Evolutionary conservation across 139 green algal species (phyloP), one percentile per base, ranked within the genome.

Genomic region (Micractinium sp.): DNA sequence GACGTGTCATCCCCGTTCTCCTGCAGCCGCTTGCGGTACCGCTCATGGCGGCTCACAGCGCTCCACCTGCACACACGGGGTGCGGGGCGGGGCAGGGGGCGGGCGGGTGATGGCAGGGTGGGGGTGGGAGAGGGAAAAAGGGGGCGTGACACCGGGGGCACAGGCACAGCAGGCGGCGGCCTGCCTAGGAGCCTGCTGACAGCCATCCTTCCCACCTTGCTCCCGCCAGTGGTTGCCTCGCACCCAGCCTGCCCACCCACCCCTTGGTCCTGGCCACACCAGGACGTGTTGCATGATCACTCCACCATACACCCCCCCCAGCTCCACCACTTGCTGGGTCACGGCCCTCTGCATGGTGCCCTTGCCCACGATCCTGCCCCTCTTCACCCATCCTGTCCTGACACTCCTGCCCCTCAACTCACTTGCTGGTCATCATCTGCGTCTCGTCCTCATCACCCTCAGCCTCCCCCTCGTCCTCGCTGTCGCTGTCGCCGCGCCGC

Each of bases 1-100:
- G 86, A 78, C 3, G 29, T 78, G 80, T 93, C 93, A 19, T 95
- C 92, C 22, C 94, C 94, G 3, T 90, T 90, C 29, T 95, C 94
- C 81, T 91, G 73, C 61, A 92, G 93, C 33, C 96, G 94, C 90
- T 96, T 94, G 35, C 93, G 88, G 93, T 98, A 98, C 61, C 96
- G 91, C 85, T 96, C 92, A 16, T 85, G 79, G 0, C 96, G 92
- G 38, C 61, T 93, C 36, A 98, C 92, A 23, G 93, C 92, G 12
- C 92, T 95, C 96, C 96, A 98, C 87, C 94, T 93, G 91, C 71
- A 41, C 27, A 41, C 5, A 15, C 16, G 33, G 60, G 85, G 18
- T 60, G 18, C n/a, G n/a, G n/a, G n/a, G n/a, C n/a, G 79, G 47
- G 19, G 19, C 39, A 71, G 47, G 15, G 14, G 71, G 71, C 5